Conservation (phyloP, 164 flowering plant species). For the Magnolia changhungtana region DNA sequence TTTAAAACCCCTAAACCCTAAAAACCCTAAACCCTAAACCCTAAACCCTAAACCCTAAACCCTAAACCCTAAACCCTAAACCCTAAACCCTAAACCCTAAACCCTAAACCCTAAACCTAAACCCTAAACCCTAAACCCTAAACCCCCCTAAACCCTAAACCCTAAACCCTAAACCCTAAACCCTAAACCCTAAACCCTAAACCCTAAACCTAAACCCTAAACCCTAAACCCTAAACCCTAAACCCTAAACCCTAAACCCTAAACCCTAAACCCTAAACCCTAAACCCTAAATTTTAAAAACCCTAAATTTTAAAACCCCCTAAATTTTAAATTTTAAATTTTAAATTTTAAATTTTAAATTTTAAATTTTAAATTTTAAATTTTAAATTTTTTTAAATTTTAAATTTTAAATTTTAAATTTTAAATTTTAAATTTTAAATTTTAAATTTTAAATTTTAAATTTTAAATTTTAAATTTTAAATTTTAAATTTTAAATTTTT, state of each 20-base stretch:
- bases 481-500: conserved; percentile 3
- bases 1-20: too few species aligned
- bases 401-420: conserved; percentile 23
- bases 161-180: conserved; percentile 15
- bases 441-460: neutral
- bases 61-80: conserved; percentile 21
- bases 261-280: too few species aligned
- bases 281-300: conserved; percentile 3
- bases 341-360: conserved; percentile 3
- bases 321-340: conserved; percentile 8
- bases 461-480: neutral
- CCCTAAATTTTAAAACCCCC: conserved; percentile 6
- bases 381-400: neutral
- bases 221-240: too few species aligned
- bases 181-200: too few species aligned
- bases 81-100: conserved; percentile 18
- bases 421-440: conserved; percentile 7
- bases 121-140: conserved; percentile 11
- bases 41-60: conserved; percentile 16
- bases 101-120: conserved; percentile 11
- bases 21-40: conserved; percentile 13
- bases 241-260: too few species aligned
- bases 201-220: too few species aligned
- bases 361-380: neutral
- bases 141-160: conserved; percentile 21